Evolutionary conservation across 371 early-diverging fungal genomes (phyloP), one percentile per base, ranked within the genome.

Genomic region (Mortierella sp.): DNA sequence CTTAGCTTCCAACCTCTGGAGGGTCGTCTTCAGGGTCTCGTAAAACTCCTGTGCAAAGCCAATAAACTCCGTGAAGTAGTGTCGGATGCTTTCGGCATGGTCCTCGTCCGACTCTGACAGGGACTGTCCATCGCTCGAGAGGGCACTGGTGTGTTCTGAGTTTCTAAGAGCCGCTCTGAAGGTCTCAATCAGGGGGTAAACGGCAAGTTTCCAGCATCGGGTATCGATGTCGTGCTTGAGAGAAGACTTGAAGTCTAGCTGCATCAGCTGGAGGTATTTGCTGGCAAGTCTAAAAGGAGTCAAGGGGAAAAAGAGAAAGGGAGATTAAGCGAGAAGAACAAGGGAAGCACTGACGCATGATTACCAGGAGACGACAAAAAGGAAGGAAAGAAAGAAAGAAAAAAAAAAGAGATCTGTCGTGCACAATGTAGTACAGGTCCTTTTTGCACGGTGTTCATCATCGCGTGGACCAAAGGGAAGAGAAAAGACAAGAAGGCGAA

Each of bases 121-220:
- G 2, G 61, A 65, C 21, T 53, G 60, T 9, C 60, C 48, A 24
- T 52, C 63, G 42, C 62, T 53, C 15, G 50, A 48, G n/a, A 55
- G 26, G 23, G 37, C 39, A 23, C 50, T 42, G 37, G 58, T 49
- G 31, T 54, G 60, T 14, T 75, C 78, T 21, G 61, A 53, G 61
- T 53, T 61, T 39, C 81, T 75, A 9, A 89, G 53, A 3, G 87
- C 82, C 2, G 69, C 63, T 34, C 90, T 84, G 46, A 88, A 88
- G 31, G 87, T 82, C 19, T 86, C 87, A 5, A 89, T 84, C 39
- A 88, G 62, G 1, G 86, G 83, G 50, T 89, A 88, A n/a, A 88
- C 78, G 30, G 86, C 88, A 27, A 83, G 71, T 48, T 87, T 89
- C 90, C 90, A 89, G 51, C 87, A 89, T 42, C 86, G 70, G n/a